A percentile compares a stretch with the other conserved stretches of the same genome.
Evolutionary conservation across 306 rosid genomes (phyloP).

Genomic region (Vachellia collinsii): DNA sequence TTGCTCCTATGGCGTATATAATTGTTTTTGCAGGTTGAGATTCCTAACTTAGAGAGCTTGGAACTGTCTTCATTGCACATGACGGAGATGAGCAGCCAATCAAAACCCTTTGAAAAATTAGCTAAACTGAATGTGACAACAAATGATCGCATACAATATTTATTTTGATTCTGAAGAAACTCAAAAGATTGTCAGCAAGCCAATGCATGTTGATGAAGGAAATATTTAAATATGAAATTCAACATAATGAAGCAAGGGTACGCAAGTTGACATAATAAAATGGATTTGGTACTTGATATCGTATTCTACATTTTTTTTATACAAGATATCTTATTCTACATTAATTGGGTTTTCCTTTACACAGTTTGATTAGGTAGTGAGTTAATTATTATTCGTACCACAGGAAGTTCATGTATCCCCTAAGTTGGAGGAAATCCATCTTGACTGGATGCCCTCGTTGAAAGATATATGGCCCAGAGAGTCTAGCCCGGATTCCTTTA

Average conservation of each 20-base stretch:
- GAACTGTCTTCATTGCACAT: conserved; percentile 21
- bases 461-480: conserved; percentile 2
- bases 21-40: conserved; percentile 18
- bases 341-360: background rate
- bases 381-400: background rate
- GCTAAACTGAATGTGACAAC: conserved; percentile 5
- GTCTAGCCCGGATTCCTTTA: background rate
- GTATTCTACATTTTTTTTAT: too few relatives aligned
- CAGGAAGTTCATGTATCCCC: background rate
- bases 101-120: conserved; percentile 14
- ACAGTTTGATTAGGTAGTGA: background rate
- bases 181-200: conserved; percentile 24
- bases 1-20: background rate
- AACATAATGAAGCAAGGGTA: background rate
- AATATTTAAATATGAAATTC: too few relatives aligned
- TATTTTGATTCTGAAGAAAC: conserved; percentile 32
- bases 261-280: too few relatives aligned
- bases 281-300: background rate
- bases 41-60: conserved; percentile 36
- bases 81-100: background rate
- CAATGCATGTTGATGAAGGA: conserved; percentile 4
- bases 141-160: background rate
- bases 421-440: conserved; percentile 25
- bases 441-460: conserved; percentile 13
- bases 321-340: too few relatives aligned